Base-by-base conservation (phyloP, 2,329 filamentous ascomycete genomes). In the Hymenoscyphus occultus region DNA sequence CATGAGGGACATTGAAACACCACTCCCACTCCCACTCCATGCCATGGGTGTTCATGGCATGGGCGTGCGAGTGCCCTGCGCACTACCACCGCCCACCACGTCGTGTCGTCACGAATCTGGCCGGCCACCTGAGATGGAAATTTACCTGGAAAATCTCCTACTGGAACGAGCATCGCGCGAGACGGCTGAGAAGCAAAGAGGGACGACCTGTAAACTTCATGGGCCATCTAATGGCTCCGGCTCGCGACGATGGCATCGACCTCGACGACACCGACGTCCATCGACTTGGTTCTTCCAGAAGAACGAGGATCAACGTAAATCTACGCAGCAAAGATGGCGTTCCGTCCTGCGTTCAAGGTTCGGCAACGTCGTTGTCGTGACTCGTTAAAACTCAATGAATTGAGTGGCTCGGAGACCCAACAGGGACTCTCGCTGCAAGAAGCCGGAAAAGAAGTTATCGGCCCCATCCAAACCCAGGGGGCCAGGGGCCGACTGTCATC, bases 401-500 rank as follows among this genome's bases (percentile, higher is more conserved):
- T 28, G n/a, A 51, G 19, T 51, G 19, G 48, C 48, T 54, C 48
- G 7, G 19, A 54, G 48, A 35, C 35, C 9, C 35, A 35, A 35
- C 48, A 54, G 22, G 48, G 48, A 54, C 9, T 35, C 10, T 22
- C 6, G 48, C 48, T 54, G 48, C 48, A 10, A 54, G 9, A 28
- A 28, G 48, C 48, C 48, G 48, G 22, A 54, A 28, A 51, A 28
- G 48, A 54, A 54, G 48, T 22, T 5, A 54, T 54, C 22, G 48
- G 48, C 22, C 19, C 48, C 48, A 28, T 54, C 48, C 48, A n/a
- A 54, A 54, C 48, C 48, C 19, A 54, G 48, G 48, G 48, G 48
- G 35, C 28, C 28, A 28, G 28, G 28, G 28, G 28, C 28, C 28
- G 28, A 28, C 13, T 28, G 19, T 54, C 48, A 54, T 54, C 22